Evolutionary conservation across 176 grass and related monocot species (phyloP), one percentile per base, ranked within the genome.

Genomic region (Leersia perrieri): DNA sequence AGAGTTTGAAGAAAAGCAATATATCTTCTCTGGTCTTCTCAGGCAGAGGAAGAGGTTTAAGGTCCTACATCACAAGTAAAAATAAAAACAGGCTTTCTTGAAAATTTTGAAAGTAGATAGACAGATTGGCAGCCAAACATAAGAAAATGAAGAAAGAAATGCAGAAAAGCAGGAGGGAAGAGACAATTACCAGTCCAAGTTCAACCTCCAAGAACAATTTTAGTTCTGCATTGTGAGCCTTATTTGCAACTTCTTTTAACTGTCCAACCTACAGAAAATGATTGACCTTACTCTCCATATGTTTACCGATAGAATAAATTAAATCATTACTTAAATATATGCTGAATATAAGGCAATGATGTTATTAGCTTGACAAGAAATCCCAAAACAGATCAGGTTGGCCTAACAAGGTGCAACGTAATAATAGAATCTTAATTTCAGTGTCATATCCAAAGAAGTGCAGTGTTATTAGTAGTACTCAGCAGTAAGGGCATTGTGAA

Each of bases 1-100:
- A 99, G 40, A 95, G 90, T 88, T 99, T 99, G 87, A 99, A 99
- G 84, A 99, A 95, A 68, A 99, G 96, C 42, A 99, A 85, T 73
- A 95, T 93, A 82, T 99, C 96, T 40, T 99, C 96, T 76, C 94
- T 95, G 30, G 88, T 88, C 87, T 91, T 99, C 29, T 77, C 87
- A 70, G 90, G 93, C 42, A 87, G 87, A 81, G 82, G 51, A 82
- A 99, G 88, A 78, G 89, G 84, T 47, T 82, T 87, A 73, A 83
- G 76, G 41, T 95, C 96, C 96, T 99, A 72, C 76, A 70, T 83
- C 34, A 36, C 45, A 26, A 78, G 9, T 40, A 61, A 35, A 49
- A 64, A 63, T 74, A 47, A 86, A 22, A 83, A 72, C 3, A 39
- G 5, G 60, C 44, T 58, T n/a, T 2, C 5, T 22, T 49, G 33